Evolutionary conservation across 495 filamentous ascomycete species (phyloP).

Genomic region (Viridothelium virens): DNA sequence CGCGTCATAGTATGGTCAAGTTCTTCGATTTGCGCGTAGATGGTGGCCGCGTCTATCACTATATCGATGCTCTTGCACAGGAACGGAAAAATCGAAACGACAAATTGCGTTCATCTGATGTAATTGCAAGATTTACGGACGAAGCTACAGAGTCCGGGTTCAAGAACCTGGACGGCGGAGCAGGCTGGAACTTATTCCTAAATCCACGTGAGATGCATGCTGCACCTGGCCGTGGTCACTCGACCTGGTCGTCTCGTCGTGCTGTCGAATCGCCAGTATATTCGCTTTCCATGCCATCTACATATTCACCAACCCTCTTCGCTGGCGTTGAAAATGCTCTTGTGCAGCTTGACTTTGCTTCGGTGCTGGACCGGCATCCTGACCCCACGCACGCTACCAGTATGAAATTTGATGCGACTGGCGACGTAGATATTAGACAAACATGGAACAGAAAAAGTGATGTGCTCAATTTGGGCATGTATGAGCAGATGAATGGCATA

Average conservation of each 20-base stretch:
- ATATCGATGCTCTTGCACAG: conserved; percentile 18
- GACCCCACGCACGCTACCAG: conserved; percentile 22
- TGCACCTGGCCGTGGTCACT: conserved; percentile 8
- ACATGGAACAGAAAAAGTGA: background rate
- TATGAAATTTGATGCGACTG: background rate
- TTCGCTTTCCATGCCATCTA: conserved; percentile 50
- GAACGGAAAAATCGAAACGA: background rate
- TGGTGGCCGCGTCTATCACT: conserved; percentile 35
- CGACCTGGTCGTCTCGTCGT: conserved; percentile 26
- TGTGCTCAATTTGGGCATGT: conserved; percentile 7
- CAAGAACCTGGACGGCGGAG: background rate
- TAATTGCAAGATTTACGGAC: background rate
- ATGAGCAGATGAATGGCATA: background rate
- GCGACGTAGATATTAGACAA: background rate
- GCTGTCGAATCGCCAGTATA: conserved; percentile 45
- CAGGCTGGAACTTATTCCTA: conserved; percentile 23
- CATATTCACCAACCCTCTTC: conserved; percentile 49
- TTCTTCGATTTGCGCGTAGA: conserved; percentile 57
- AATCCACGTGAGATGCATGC: conserved; percentile 10
- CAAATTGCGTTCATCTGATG: background rate
- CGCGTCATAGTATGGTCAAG: conserved; percentile 52
- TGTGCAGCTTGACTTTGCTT: conserved; percentile 47
- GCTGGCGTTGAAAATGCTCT: conserved; percentile 48
- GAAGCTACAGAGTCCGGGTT: background rate
- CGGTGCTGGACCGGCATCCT: conserved; percentile 34